Percentiles rank a stretch among this genome's conserved stretches.
Evolutionary conservation across 78 protist species (phyloP).

Genomic region (Goniomonas avonlea): DNA sequence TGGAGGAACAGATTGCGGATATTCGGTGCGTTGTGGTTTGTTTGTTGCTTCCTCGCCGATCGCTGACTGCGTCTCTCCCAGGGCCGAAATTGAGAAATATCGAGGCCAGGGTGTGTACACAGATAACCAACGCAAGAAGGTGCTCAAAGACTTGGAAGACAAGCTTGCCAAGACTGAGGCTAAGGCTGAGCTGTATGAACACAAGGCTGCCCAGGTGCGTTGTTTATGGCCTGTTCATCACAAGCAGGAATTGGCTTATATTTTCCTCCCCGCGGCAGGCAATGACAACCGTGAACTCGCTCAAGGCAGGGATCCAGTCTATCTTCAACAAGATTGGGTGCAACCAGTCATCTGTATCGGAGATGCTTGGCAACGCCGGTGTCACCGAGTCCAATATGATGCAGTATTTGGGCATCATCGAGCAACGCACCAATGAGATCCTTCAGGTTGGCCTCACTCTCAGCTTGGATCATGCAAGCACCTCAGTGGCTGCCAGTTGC

Average conservation of each 20-base stretch:
- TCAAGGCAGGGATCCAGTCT: conserved; percentile 22
- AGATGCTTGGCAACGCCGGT: conserved; percentile 27
- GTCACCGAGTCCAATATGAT: conserved; percentile 41
- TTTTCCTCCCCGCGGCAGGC: too few species aligned
- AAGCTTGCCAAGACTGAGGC: conserved; percentile 17
- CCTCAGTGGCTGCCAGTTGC: neutral
- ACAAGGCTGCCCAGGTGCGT: conserved; percentile 14
- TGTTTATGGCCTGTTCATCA: too few species aligned
- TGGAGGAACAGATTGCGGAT: conserved; percentile 40
- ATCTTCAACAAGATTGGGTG: conserved; percentile 24
- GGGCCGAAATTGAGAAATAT: conserved; percentile 32
- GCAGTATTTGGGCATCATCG: conserved; percentile 38
- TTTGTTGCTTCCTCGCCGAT: too few species aligned
- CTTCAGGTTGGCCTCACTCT: neutral
- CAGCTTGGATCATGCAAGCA: neutral
- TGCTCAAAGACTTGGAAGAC: conserved; percentile 33
- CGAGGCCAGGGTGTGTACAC: conserved; percentile 17
- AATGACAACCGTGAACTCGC: conserved; percentile 5
- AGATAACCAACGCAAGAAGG: conserved; percentile 35
- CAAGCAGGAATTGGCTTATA: too few species aligned
- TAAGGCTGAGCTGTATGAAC: conserved; percentile 31
- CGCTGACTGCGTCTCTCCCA: too few species aligned
- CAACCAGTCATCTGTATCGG: neutral
- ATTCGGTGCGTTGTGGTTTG: neutral
- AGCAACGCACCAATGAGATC: conserved; percentile 28